phyloP scores from a whole-genome alignment of 2,329 filamentous ascomycete species.

The Colletotrichum caudatum region DNA sequence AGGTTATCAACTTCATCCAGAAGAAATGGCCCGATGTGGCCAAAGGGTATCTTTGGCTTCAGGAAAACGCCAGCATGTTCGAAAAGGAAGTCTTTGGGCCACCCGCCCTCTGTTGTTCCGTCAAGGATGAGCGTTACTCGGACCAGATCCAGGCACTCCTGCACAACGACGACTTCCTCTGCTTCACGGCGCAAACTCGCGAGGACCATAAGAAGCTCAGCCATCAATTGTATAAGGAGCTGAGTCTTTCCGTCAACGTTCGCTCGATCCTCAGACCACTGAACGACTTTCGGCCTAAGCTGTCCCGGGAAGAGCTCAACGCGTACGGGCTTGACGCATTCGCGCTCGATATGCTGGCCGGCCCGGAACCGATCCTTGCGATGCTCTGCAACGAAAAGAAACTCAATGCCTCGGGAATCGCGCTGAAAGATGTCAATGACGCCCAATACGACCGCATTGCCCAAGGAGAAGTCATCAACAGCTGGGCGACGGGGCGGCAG shows the following conservation, averaged over 20 bases:
- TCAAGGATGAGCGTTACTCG: constrained; percentile 78
- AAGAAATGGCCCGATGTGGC: constrained; percentile 72
- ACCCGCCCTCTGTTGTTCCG: constrained; percentile 81
- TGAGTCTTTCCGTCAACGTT: constrained; percentile 79
- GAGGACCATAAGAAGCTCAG: constrained; percentile 82
- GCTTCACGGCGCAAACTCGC: constrained; percentile 81
- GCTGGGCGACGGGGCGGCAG: constrained; percentile 77
- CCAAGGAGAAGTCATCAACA: constrained; percentile 67
- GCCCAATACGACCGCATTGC: constrained; percentile 76
- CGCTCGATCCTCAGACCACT: constrained; percentile 70
- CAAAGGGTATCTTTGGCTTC: constrained; percentile 84
- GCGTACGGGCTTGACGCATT: constrained; percentile 80
- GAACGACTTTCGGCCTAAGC: constrained; percentile 64
- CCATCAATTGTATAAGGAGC: constrained; percentile 69
- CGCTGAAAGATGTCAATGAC: constrained; percentile 71
- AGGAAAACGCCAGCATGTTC: constrained; percentile 76
- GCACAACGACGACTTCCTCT: constrained; percentile 65
- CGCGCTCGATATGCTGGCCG: constrained; percentile 81
- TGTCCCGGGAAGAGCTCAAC: constrained; percentile 67
- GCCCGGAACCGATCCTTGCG: constrained; percentile 84
- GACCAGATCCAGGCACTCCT: constrained; percentile 67
- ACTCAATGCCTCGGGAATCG: constrained; percentile 77
- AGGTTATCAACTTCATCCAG: constrained; percentile 75
- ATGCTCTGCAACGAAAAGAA: constrained; percentile 84
- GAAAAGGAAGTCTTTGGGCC: constrained; percentile 84